A percentile compares a stretch with the other conserved stretches of the same genome.
phyloP scores from a whole-genome alignment of 2,329 filamentous ascomycete genomes.

The Geosmithia putterillii region DNA sequence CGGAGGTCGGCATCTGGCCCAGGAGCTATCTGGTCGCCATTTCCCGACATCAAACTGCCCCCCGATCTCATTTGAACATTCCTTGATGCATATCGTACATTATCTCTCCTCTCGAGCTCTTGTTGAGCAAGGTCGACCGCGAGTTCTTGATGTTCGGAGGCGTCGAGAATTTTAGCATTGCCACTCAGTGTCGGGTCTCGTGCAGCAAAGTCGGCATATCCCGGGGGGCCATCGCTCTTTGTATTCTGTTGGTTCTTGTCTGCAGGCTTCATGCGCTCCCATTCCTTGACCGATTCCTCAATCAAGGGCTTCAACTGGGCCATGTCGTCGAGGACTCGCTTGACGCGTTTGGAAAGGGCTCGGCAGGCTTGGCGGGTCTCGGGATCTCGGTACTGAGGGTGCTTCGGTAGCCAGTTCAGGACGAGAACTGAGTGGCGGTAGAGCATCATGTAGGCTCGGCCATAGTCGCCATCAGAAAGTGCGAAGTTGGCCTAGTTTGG shows the following conservation, averaged over 20 bases:
- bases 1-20: constrained; percentile 28
- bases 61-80: constrained; percentile 44
- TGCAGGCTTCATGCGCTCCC: constrained; percentile 41
- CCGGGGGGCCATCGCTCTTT: background rate
- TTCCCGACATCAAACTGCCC: constrained; percentile 42
- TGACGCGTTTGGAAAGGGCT: constrained; percentile 33
- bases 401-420: constrained; percentile 58
- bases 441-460: constrained; percentile 83
- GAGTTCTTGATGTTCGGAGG: constrained; percentile 58
- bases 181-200: constrained; percentile 50
- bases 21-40: constrained; percentile 17
- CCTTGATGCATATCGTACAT: constrained; percentile 41
- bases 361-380: constrained; percentile 52
- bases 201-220: constrained; percentile 34
- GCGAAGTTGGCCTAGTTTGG: constrained; percentile 63
- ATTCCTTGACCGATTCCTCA: constrained; percentile 56
- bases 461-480: constrained; percentile 71
- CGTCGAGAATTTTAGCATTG: constrained; percentile 50
- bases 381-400: constrained; percentile 61
- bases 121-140: constrained; percentile 65
- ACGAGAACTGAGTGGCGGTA: constrained; percentile 83
- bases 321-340: constrained; percentile 53
- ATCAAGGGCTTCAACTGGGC: constrained; percentile 74
- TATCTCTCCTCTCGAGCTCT: constrained; percentile 58
- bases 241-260: constrained; percentile 8